Percentiles rank a stretch among this genome's conserved stretches.
Evolutionary conservation across 2,329 filamentous ascomycete genomes (phyloP).

Genomic region (Neobulgaria alba): DNA sequence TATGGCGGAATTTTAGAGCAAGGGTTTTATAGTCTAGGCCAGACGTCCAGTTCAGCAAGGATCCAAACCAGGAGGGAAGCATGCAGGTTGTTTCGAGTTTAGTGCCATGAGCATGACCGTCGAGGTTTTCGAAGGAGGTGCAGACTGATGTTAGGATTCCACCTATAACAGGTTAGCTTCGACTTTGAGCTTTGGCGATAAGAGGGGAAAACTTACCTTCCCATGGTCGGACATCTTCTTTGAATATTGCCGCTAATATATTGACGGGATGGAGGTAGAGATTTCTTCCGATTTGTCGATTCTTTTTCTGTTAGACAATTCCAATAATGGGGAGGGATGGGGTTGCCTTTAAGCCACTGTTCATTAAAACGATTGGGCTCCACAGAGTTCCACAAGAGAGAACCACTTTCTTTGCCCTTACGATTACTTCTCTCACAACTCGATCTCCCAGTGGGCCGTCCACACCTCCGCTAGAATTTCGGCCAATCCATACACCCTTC

Average conservation of each 20-base stretch:
- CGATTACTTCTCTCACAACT: conserved; percentile 50
- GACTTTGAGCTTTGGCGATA: neutral
- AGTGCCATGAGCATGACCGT: conserved; percentile 69
- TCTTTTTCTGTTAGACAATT: conserved; percentile 32
- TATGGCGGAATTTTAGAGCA: conserved; percentile 58
- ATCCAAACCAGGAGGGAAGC: conserved; percentile 57
- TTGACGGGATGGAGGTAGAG: conserved; percentile 73
- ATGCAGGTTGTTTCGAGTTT: conserved; percentile 74
- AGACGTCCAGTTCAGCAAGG: conserved; percentile 56
- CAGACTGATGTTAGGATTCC: conserved; percentile 73
- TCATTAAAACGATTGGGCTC: conserved; percentile 66
- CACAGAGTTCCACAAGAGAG: conserved; percentile 69
- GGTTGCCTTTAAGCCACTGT: conserved; percentile 62
- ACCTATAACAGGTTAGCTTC: conserved; percentile 25
- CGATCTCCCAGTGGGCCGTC: conserved; percentile 40
- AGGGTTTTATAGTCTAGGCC: conserved; percentile 67
- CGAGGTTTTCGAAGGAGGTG: conserved; percentile 70
- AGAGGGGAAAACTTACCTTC: conserved; percentile 31
- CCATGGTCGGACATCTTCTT: conserved; percentile 63
- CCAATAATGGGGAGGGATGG: neutral
- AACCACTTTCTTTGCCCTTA: conserved; percentile 75
- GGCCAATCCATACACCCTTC: conserved; percentile 64
- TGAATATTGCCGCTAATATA: conserved; percentile 51
- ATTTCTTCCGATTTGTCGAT: conserved; percentile 73
- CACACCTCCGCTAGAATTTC: conserved; percentile 53